These are phyloP conservation scores for Aspergillus biplanus DNA, from an alignment of 495 filamentous ascomycete genomes.

Conservation along the genomic window DNA sequence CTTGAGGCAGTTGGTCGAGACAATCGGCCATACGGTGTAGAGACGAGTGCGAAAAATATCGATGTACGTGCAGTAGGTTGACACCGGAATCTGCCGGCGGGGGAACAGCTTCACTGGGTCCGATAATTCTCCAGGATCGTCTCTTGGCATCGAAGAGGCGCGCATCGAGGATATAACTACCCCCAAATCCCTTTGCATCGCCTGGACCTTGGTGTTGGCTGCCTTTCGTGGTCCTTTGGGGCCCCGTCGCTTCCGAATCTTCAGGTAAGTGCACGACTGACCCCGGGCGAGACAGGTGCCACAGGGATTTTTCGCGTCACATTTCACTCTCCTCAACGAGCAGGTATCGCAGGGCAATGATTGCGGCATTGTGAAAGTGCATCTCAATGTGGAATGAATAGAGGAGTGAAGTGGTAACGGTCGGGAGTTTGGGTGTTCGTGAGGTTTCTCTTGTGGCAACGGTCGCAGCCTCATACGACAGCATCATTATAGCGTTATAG, in stretches of 20 bases:
- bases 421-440: not conserved
- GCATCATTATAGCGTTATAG: not conserved
- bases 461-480: not conserved
- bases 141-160: conserved; percentile 1
- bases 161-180: conserved; percentile 12
- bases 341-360: conserved; percentile 18
- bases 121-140: not conserved
- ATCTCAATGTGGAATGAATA: not conserved
- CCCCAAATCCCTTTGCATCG: conserved; percentile 15
- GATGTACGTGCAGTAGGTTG: conserved; percentile 20
- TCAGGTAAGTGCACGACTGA: conserved; percentile 19
- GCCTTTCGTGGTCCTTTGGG: conserved; percentile 16
- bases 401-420: not conserved
- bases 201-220: conserved; percentile 14
- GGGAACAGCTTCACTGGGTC: not conserved
- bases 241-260: conserved; percentile 19
- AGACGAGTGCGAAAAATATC: conserved; percentile 19
- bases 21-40: conserved; percentile 20
- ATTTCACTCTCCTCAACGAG: conserved; percentile 17
- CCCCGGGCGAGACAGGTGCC: conserved; percentile 16
- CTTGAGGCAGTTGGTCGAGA: conserved; percentile 15
- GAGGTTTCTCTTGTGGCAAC: not conserved
- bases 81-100: conserved; percentile 10
- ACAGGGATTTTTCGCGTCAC: conserved; percentile 19
- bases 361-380: conserved; percentile 12